Evolutionary conservation across 257 asterid genomes (phyloP), one percentile per base, ranked within the genome.

Genomic region (Penstemon barbatus): DNA sequence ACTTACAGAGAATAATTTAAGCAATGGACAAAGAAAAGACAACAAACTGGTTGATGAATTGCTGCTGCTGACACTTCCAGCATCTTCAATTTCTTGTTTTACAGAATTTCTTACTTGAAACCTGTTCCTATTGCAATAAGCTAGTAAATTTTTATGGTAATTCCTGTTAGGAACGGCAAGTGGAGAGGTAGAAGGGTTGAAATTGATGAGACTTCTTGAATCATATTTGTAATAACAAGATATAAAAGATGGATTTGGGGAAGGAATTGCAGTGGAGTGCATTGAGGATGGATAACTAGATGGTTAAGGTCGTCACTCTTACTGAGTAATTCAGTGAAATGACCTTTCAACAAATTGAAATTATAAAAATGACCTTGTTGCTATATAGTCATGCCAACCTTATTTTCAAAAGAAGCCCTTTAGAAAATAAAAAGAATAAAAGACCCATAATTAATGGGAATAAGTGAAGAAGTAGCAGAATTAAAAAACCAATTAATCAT

Each of bases 1-100:
- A 80, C 85, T 79, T 69, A 89, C 96, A 15, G 92, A 83, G 76
- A 87, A 87, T 78, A 87, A 76, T 71, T 85, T 87, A 61, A 89
- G 95, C 85, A 89, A 74, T n/a, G 96, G 96, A 81, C 95, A 89
- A 45, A 89, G 90, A 46, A 85, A 40, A 37, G 96, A 84, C 73
- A 89, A 70, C 15, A 87, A 75, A 70, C 92, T 87, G 77, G 89
- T 78, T 37, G 96, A 80, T 66, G 83, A 45, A 73, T 75, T 61
- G 77, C 77, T 65, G 52, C 33, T 25, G 75, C 70, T 53, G 52
- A 74, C 75, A 71, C 39, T 41, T 40, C 66, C 70, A 37, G 18
- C 66, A 51, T 65, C 71, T 18, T 57, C 77, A 6, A 41, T 63
- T 25, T 78, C 84, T 77, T 60, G 80, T 57, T 73, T 63, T 36